Evolutionary conservation across 202 grass and related monocot genomes (phyloP), one percentile per base, ranked within the genome.

Genomic region (Setaria italica): DNA sequence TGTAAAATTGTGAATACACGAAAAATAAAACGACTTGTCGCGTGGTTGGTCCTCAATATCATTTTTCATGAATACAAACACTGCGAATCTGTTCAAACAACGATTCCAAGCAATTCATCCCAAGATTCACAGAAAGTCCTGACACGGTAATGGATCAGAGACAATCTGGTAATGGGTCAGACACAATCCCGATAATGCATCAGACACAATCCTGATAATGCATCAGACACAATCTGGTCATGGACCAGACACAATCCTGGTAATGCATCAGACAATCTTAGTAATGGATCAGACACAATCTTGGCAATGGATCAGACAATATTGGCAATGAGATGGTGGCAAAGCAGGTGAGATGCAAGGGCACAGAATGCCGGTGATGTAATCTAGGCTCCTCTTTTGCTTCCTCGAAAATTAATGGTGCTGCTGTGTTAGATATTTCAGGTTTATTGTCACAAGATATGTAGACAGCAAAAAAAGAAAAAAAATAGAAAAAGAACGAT

Each of bases 381-480:
- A 85, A 59, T 9, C 39, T 41, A 17, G 47, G 9, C 17, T 56
- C 59, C 56, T 49, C 67, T 67, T 75, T 75, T 42, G 67, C 67
- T 84, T 68, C 33, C 84, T 80, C 51, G 8, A 69, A 75, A 75
- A 80, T 43, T 80, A 74, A 83, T 80, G 42, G 17, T 49, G 80
- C 84, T 74, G 80, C 68, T 90, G 70, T 71, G 89, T 87, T 90
- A 90, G 80, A 90, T 48, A 80, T 81, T 80, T 87, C 25, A 11
- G 76, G 56, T 87, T 91, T 91, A 91, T 88, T 87, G 81, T 84
- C 79, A 87, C 81, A 91, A 47, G 19, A 79, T 80, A 84, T 80
- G 50, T 80, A 77, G 77, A 77, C 13, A 0, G 46, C 29, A 80
- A 64, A 81, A 81, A 42, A 0, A 16, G 8, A 53, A 17, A 20